Conservation (phyloP, 1,284 basidiomycete genomes). For the Malassezia pachydermatis region DNA sequence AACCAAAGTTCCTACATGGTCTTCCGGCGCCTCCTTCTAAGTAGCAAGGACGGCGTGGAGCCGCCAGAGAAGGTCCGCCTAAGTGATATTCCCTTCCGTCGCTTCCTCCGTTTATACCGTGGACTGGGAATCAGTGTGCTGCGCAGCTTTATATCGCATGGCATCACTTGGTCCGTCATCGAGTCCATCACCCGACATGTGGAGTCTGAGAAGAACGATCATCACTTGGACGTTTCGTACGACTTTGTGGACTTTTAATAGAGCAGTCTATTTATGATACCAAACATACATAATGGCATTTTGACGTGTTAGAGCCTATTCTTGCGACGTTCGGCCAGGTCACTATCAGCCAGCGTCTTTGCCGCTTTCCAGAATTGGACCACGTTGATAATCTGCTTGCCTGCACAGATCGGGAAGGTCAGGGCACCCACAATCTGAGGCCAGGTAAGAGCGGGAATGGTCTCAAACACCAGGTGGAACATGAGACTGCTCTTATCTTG, state of each 20-base stretch:
- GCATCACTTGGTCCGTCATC: conserved; percentile 46
- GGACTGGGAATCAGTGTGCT: conserved; percentile 43
- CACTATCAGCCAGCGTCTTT: conserved; percentile 58
- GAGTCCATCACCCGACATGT: conserved; percentile 29
- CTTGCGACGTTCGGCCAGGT: conserved; percentile 27
- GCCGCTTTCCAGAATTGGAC: conserved; percentile 98
- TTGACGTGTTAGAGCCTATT: neutral
- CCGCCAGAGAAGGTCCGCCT: neutral
- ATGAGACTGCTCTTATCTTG: conserved; percentile 1
- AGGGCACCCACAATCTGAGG: conserved; percentile 63
- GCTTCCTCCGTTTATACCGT: conserved; percentile 41
- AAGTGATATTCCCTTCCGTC: conserved; percentile 7
- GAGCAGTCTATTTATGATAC: neutral
- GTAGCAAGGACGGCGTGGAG: conserved; percentile 42
- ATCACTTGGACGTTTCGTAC: conserved; percentile 1
- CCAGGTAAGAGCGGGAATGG: conserved; percentile 58
- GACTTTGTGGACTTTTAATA: conserved; percentile 19
- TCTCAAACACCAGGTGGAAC: conserved; percentile 21
- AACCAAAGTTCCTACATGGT: conserved; percentile 59
- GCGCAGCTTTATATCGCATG: conserved; percentile 45
- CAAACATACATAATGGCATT: neutral
- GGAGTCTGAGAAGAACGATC: neutral
- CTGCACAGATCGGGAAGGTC: conserved; percentile 63
- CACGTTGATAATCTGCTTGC: conserved; percentile 87
- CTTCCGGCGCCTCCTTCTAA: conserved; percentile 66